Conservation (phyloP, 305 asterid genomes). For the Withania somnifera region DNA sequence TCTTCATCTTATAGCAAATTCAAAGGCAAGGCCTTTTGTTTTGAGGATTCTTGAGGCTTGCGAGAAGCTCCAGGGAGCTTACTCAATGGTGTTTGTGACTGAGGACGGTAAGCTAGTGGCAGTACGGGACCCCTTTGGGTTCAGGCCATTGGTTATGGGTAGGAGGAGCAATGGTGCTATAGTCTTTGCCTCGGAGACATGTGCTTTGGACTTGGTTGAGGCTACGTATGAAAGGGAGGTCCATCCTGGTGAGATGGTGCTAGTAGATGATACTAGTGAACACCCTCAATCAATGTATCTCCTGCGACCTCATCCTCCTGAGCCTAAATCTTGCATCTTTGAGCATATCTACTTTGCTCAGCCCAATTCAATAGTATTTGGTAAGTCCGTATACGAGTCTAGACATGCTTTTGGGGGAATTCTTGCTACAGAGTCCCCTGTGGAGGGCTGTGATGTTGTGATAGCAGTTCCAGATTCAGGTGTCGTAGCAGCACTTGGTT, state of each 20-base stretch:
- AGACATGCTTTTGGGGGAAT: constrained; percentile 40
- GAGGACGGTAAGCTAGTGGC: constrained; percentile 14
- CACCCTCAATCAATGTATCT: background rate
- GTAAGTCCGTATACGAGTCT: constrained; percentile 41
- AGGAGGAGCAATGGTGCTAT: constrained; percentile 17
- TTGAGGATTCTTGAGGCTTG: constrained; percentile 16
- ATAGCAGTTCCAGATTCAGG: constrained; percentile 66
- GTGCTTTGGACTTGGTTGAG: constrained; percentile 20
- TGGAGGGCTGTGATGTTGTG: constrained; percentile 55
- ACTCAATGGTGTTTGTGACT: constrained; percentile 14
- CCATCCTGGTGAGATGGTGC: constrained; percentile 14
- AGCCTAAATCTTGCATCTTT: constrained; percentile 49
- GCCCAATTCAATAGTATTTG: constrained; percentile 46
- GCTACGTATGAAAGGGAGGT: constrained; percentile 22
- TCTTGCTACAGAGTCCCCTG: constrained; percentile 40
- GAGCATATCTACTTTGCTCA: constrained; percentile 56
- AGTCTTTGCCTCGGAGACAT: constrained; percentile 18
- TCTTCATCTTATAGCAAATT: constrained; percentile 11
- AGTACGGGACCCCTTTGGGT: constrained; percentile 18
- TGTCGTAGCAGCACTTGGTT: constrained; percentile 57
- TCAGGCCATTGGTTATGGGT: constrained; percentile 25
- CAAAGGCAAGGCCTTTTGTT: constrained; percentile 5
- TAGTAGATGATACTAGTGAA: constrained; percentile 5
- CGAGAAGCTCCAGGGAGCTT: constrained; percentile 15
- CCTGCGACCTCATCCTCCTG: constrained; percentile 20